Evolutionary conservation across 805 yeast species (phyloP), one percentile per base, ranked within the genome.

Genomic region (Wickerhamiella alocasiicola): DNA sequence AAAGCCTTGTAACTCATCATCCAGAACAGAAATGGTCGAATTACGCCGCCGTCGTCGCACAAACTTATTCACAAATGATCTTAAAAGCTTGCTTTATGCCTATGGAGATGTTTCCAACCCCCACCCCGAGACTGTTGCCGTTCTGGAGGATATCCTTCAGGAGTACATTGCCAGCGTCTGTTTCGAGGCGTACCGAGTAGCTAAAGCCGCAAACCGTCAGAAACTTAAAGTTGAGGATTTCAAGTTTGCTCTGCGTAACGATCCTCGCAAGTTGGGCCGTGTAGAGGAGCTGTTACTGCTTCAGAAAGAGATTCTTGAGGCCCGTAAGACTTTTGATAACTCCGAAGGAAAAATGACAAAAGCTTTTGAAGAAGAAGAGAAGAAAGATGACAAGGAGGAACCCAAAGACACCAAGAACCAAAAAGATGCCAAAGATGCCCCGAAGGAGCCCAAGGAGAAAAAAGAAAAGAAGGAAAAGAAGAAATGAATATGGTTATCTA

Each of bases 71-170:
- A 51, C 61, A 19, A 57, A 54, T 35, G 69, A 73, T 46, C 61
- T 77, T 24, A 70, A 72, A 47, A 67, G 80, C 0, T 55, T 80
- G 36, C 57, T 80, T 42, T 80, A 73, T 48, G 85, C 85, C 0
- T 78, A 70, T 55, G 88, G 88, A 1, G 88, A 80, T 52, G 77
- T 71, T 2, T 60, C 71, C n/a, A 67, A 74, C 33, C 88, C 88
- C 1, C 63, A 73, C 32, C 67, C 71, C 9, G 82, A 78, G 43
- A 75, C 82, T 0, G 73, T 76, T 1, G 74, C 75, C 25, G 71
- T 73, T 3, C 53, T 80, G 24, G 88, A 80, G 49, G 88, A 80
- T 46, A 65, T 78, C 5, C 66, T 80, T 7, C 71, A 77, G 9
- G 72, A 71, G 30, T 81, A 78, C 55, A 57, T 80, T 30, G 67